Evolutionary conservation across 1,284 basidiomycete species (phyloP).

Genomic region (Malassezia equina): DNA sequence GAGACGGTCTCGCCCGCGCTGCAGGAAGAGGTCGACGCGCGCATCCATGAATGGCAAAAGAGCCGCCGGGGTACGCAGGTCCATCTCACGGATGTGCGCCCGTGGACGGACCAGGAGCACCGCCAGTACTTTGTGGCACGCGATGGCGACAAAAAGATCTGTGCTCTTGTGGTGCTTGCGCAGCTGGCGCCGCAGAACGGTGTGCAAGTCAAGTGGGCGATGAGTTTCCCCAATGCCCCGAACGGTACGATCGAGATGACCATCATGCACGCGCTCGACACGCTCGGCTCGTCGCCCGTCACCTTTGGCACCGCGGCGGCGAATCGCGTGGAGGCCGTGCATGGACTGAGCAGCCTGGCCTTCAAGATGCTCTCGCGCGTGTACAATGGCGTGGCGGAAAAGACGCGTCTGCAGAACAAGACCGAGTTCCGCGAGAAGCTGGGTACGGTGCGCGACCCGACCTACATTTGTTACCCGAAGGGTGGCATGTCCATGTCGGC

Average conservation of each 20-base stretch:
- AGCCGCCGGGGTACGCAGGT: slow-evolving; percentile 55
- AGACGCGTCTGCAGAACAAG: slow-evolving; percentile 32
- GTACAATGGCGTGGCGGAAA: slow-evolving; percentile 28
- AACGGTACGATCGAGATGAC: slow-evolving; percentile 53
- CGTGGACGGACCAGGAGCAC: slow-evolving; percentile 55
- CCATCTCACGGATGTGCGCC: slow-evolving; percentile 55
- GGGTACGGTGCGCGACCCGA: slow-evolving; percentile 30
- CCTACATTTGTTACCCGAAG: slow-evolving; percentile 35
- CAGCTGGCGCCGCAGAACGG: slow-evolving; percentile 54
- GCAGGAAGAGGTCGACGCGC: slow-evolving; percentile 49
- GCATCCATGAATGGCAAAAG: slow-evolving; percentile 53
- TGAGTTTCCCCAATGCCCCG: slow-evolving; percentile 56
- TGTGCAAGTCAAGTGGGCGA: slow-evolving; percentile 57
- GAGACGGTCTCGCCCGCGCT: slow-evolving; percentile 50
- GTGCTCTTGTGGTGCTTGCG: slow-evolving; percentile 54
- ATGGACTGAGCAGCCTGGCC: slow-evolving; percentile 31
- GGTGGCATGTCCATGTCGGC: slow-evolving; percentile 33
- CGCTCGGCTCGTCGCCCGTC: slow-evolving; percentile 51
- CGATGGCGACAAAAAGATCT: slow-evolving; percentile 51
- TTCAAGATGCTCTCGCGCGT: slow-evolving; percentile 30
- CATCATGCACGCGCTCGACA: slow-evolving; percentile 53
- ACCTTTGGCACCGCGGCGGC: slow-evolving; percentile 49
- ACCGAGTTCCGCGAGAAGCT: slow-evolving; percentile 42
- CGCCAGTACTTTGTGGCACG: slow-evolving; percentile 55
- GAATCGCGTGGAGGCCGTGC: slow-evolving; percentile 25